These are phyloP conservation scores for Rheum nobile DNA, from an alignment of 148 eudicot genomes.

Conservation along the genomic window DNA sequence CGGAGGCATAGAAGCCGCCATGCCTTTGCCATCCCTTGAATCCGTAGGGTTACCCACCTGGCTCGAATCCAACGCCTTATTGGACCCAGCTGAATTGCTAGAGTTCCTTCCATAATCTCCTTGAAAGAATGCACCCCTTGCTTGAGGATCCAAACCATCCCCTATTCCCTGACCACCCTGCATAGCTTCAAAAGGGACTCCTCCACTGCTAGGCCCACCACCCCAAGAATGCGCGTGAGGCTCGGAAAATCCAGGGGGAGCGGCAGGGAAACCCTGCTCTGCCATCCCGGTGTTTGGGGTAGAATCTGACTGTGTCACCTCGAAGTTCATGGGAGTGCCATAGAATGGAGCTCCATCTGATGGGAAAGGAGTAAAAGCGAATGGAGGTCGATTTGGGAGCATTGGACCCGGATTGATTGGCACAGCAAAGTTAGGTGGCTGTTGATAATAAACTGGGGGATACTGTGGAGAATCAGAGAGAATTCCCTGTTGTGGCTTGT, in stretches of 20 bases:
- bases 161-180: too few species aligned
- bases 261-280: not conserved
- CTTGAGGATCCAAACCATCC: conserved; percentile 23
- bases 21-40: conserved; percentile 21
- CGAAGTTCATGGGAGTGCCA: conserved; percentile 30
- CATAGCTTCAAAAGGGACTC: too few species aligned
- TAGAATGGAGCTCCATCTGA: conserved; percentile 51
- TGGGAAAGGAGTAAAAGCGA: too few species aligned
- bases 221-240: conserved; percentile 57
- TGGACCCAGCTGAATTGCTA: too few species aligned
- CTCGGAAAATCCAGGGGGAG: conserved; percentile 24
- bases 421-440: conserved; percentile 31
- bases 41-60: too few species aligned
- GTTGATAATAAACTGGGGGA: conserved; percentile 25
- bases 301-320: conserved; percentile 44
- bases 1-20: conserved; percentile 41
- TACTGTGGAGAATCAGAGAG: conserved; percentile 24
- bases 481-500: conserved; percentile 31
- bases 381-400: conserved; percentile 48
- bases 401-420: conserved; percentile 35
- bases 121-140: too few species aligned
- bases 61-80: conserved; percentile 4
- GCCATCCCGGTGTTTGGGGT: conserved; percentile 20
- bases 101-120: conserved; percentile 24
- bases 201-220: conserved; percentile 9